Evolutionary conservation across 441 rosid genomes (phyloP).

Genomic region (Bocquillonia castaneifolia): DNA sequence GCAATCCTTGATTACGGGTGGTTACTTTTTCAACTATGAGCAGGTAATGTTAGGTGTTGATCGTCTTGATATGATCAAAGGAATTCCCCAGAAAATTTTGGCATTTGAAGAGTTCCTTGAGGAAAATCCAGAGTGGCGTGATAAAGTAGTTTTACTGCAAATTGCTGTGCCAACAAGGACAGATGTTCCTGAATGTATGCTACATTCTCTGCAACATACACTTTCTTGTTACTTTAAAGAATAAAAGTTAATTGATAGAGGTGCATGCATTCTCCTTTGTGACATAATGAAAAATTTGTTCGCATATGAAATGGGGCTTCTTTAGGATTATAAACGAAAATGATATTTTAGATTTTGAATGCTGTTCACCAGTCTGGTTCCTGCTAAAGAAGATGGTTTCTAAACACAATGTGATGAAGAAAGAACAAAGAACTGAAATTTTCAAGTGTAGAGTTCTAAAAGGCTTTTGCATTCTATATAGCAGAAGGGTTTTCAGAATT

Average conservation of each 20-base stretch:
- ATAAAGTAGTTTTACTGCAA: constrained; percentile 76
- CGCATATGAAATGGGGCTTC: background rate
- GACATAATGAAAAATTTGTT: background rate
- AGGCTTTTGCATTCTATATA: background rate
- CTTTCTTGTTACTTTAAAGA: background rate
- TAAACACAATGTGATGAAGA: background rate
- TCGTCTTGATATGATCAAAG: constrained; percentile 81
- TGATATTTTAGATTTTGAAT: constrained; percentile 1
- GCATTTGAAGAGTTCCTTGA: constrained; percentile 80
- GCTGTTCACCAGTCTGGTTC: background rate
- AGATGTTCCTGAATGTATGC: constrained; percentile 70
- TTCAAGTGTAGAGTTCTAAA: background rate
- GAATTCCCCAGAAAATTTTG: constrained; percentile 77
- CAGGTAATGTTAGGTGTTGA: constrained; percentile 85
- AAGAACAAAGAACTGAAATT: background rate
- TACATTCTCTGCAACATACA: background rate
- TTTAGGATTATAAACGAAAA: background rate
- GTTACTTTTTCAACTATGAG: constrained; percentile 17
- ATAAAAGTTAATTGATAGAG: background rate
- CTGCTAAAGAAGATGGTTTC: background rate
- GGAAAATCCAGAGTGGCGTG: constrained; percentile 72
- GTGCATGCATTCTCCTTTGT: background rate
- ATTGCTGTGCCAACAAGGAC: constrained; percentile 85
- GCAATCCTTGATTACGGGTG: constrained; percentile 9
- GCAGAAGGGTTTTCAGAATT: background rate